These are phyloP conservation scores for Didymella keratinophila DNA, from an alignment of 2,329 filamentous ascomycete species.

Conservation along the genomic window DNA sequence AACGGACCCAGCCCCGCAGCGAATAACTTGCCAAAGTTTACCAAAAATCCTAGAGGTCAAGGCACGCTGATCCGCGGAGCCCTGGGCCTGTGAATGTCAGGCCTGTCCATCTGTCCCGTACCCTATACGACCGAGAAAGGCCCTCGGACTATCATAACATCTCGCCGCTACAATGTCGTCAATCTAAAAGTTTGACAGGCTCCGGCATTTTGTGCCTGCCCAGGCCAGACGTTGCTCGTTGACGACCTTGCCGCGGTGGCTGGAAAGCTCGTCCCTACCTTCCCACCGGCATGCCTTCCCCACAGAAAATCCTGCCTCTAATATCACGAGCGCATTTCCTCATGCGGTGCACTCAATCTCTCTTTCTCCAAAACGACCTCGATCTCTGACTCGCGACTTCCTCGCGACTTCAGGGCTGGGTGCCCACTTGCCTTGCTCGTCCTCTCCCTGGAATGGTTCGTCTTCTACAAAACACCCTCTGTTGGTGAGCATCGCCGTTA, in stretches of 20 bases:
- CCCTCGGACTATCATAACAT: not conserved
- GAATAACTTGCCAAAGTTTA: constrained; percentile 24
- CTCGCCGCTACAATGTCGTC: constrained; percentile 19
- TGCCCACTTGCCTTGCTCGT: constrained; percentile 6
- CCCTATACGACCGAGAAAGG: constrained; percentile 3
- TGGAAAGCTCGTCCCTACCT: constrained; percentile 18
- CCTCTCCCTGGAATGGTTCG: constrained; percentile 12
- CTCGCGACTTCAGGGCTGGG: constrained; percentile 2
- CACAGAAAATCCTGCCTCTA: constrained; percentile 33
- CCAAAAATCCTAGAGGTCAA: constrained; percentile 6
- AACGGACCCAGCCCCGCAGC: constrained; percentile 28
- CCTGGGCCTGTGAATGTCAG: constrained; percentile 1
- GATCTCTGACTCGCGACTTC: constrained; percentile 9
- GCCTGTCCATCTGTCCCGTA: not conserved
- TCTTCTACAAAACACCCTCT: constrained; percentile 5
- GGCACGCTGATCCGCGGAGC: constrained; percentile 5
- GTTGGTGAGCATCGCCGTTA: constrained; percentile 18
- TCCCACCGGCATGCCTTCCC: constrained; percentile 32
- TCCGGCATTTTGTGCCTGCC: constrained; percentile 6
- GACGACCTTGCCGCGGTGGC: constrained; percentile 15
- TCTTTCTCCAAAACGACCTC: constrained; percentile 10
- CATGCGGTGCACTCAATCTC: constrained; percentile 16
- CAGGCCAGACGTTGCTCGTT: constrained; percentile 3
- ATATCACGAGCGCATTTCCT: constrained; percentile 17
- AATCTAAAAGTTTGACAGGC: constrained; percentile 10